Evolutionary conservation across 2,329 filamentous ascomycete species (phyloP), one percentile per base, ranked within the genome.

Genomic region (Fusarium dimerum): DNA sequence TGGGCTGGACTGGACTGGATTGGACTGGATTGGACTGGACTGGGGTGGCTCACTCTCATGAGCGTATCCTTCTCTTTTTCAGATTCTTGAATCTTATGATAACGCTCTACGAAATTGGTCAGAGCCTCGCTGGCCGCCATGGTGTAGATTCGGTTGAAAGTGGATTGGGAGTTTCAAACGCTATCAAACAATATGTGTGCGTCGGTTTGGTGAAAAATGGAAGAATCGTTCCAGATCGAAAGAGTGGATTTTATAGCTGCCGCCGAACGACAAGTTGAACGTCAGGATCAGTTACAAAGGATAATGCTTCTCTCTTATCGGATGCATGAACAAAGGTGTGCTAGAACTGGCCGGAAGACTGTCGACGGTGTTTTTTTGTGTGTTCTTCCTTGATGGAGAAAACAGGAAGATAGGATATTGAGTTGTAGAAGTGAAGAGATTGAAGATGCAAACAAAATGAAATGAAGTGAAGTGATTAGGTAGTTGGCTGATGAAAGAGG

Each of bases 71-170:
- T 74, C 13, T 63, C 68, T 38, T 77, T 71, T 45, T 73, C 70
- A 38, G 77, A 73, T 5, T 59, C 46, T 53, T 77, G 74, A 43
- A 81, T 67, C 38, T 67, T 61, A 43, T 76, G 73, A 60, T 76
- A 82, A 9, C 80, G 73, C 44, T 73, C 67, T 54, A 79, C 64
- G 59, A 83, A 81, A 43, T 76, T 73, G 67, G 75, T 66, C 41
- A 78, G 67, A 34, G 65, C 61, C 34, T 57, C 54, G 42, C 58
- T 58, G 36, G 62, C 52, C 12, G 65, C 52, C 61, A 68, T 70
- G 43, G 46, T 65, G 49, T 26, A 26, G 45, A 53, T 32, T 7
- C 7, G 20, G 43, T 18, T 46, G 16, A 34, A 34, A 43, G 17
- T 46, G 18, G 47, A 42, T 45, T 40, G 16, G 36, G 13, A 16